Conservation (phyloP, 805 yeast genomes). For the Wickerhamomyces bisporus region DNA sequence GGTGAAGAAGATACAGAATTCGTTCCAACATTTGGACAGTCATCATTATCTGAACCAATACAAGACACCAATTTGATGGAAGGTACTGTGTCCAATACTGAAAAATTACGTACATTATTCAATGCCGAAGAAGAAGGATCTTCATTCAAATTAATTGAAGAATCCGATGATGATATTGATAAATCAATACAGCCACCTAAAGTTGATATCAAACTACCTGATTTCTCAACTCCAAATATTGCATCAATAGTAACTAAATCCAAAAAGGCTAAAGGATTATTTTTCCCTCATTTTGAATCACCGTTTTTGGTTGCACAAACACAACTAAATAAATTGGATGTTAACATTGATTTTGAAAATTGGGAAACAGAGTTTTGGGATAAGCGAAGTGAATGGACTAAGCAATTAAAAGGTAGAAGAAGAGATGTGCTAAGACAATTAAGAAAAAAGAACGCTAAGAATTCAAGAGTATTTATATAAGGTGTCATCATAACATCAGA, state of each 20-base stretch:
- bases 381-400: constrained; percentile 72
- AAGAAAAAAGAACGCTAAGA: constrained; percentile 37
- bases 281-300: constrained; percentile 79
- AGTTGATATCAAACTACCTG: constrained; percentile 21
- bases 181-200: constrained; percentile 23
- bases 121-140: constrained; percentile 35
- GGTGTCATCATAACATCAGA: no score
- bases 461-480: constrained; percentile 17
- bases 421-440: constrained; percentile 64
- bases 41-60: constrained; percentile 2
- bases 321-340: constrained; percentile 54
- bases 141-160: constrained; percentile 40
- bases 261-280: constrained; percentile 46
- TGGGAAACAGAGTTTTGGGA: constrained; percentile 83
- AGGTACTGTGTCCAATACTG: constrained; percentile 44
- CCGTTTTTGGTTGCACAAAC: constrained; percentile 86
- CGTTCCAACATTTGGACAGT: constrained; percentile 47
- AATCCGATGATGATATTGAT: constrained; percentile 45
- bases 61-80: constrained; percentile 11
- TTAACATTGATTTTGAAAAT: constrained; percentile 29
- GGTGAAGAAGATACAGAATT: constrained; percentile 30
- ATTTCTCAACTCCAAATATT: constrained; percentile 9
- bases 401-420: constrained; percentile 67
- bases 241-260: constrained; percentile 22
- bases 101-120: constrained; percentile 56